Evolutionary conservation across 129 eudicot species (phyloP), one percentile per base, ranked within the genome.

Genomic region (Pulicaria dysenterica): DNA sequence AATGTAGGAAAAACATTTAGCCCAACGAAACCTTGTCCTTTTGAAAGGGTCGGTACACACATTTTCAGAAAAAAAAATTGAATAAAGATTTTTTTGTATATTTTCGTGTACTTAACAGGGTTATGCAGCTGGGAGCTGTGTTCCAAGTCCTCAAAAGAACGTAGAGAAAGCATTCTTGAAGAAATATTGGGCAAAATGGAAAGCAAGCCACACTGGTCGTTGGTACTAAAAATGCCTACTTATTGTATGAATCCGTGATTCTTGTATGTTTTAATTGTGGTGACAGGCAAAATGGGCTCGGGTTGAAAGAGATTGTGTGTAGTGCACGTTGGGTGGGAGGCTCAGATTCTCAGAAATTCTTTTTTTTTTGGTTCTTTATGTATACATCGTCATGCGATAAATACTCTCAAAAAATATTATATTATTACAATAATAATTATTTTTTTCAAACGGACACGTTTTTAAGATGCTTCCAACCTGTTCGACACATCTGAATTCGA

Each of bases 121-220:
- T 50, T 95, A 95, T 86, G 99, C 94, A 44, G 99, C 99, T 64
- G 99, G 99, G 65, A 88, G 81, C 77, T 89, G 91, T 79, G 80
- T 95, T 58, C 99, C 99, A 61, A 86, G 99, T 77, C 96, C 99
- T 47, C 85, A 81, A 42, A 95, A 95, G 77, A 95, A 90, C 63
- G 97, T 95, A 58, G 97, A 95, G 83, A 95, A 88, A 82, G 82
- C 83, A 44, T 95, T 95, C 72, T 75, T 95, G 77, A 90, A 90
- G 59, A 95, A 83, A 72, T 90, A 90, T 76, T 95, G 99, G 99
- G 89, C 97, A 47, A 95, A 81, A 79, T 95, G 99, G 99, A 95
- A 88, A 80, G 97, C 97, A 64, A 80, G 75, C 85, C 96, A 88
- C 76, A 76, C 94, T 43, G 96, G 97, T 76, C 99, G 97, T 65